Evolutionary conservation across 768 basidiomycete genomes (phyloP).

Genomic region (Suillus tomentosus): DNA sequence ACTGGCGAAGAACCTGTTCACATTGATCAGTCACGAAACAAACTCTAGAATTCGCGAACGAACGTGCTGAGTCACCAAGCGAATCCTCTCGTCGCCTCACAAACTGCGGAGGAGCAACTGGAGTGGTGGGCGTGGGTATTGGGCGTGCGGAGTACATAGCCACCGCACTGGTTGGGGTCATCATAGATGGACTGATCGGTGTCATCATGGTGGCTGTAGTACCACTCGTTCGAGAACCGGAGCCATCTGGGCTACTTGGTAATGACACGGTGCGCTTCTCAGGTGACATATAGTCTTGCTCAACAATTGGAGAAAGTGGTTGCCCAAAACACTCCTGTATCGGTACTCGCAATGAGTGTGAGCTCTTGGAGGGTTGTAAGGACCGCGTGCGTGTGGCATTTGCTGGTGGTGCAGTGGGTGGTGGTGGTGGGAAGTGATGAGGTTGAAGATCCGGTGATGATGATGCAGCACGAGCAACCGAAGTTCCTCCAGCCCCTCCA

Average conservation of each 20-base stretch:
- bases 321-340: conserved; percentile 29
- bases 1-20: conserved; percentile 49
- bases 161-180: conserved; percentile 30
- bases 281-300: conserved; percentile 64
- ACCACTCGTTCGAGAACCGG: conserved; percentile 26
- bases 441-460: conserved; percentile 12
- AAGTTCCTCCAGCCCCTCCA: conserved; percentile 19
- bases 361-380: conserved; percentile 36
- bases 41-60: conserved; percentile 26
- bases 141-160: conserved; percentile 19
- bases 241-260: conserved; percentile 27
- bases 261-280: conserved; percentile 40
- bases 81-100: conserved; percentile 32
- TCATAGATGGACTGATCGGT: conserved; percentile 32
- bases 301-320: conserved; percentile 67
- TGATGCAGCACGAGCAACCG: conserved; percentile 10
- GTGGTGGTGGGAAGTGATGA: conserved; percentile 36
- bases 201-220: conserved; percentile 36
- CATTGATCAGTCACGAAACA: conserved; percentile 3
- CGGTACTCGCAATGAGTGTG: conserved; percentile 46
- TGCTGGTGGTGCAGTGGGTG: conserved; percentile 30
- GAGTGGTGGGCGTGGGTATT: conserved; percentile 31
- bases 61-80: conserved; percentile 40
- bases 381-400: conserved; percentile 35
- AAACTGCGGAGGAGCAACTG: conserved; percentile 28